These are phyloP conservation scores for Colletotrichum sp. DNA, from an alignment of 2,329 filamentous ascomycete species.

Conservation along the genomic window DNA sequence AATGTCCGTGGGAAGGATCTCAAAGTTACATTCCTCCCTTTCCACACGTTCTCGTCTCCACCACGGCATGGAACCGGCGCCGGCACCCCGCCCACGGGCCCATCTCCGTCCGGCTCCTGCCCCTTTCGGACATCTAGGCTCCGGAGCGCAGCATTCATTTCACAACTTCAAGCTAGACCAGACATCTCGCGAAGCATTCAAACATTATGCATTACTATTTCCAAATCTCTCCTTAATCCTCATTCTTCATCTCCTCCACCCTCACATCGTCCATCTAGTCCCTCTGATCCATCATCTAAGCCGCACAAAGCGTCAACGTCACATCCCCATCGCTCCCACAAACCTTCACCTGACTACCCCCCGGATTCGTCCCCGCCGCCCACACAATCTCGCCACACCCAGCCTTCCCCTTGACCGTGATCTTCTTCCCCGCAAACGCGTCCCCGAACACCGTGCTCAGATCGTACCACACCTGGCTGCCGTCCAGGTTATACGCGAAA, in stretches of 20 bases:
- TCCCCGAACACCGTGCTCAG: constrained; percentile 45
- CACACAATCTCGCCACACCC: constrained; percentile 41
- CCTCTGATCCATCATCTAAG: background rate
- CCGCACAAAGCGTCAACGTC: constrained; percentile 39
- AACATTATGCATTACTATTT: no score
- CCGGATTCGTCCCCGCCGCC: constrained; percentile 36
- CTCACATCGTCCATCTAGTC: no score
- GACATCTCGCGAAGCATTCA: no score
- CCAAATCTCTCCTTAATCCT: fast-evolving
- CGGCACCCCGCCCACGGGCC: no score
- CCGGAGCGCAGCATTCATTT: no score
- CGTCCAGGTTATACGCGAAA: constrained; percentile 44
- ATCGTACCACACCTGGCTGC: constrained; percentile 41
- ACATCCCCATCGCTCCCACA: constrained; percentile 37
- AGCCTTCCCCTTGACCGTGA: constrained; percentile 30
- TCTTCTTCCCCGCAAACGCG: constrained; percentile 36
- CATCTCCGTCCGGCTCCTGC: no score
- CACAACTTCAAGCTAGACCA: no score
- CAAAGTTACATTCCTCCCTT: no score
- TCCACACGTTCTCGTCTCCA: no score
- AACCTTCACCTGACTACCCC: constrained; percentile 41
- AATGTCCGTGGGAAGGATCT: no score
- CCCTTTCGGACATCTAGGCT: no score
- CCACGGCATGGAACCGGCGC: no score
- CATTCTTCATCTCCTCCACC: fast-evolving